A percentile compares a stretch with the other conserved stretches of the same genome.
Evolutionary conservation across 176 grass and related monocot genomes (phyloP).

Genomic region (Melocanna baccifera): DNA sequence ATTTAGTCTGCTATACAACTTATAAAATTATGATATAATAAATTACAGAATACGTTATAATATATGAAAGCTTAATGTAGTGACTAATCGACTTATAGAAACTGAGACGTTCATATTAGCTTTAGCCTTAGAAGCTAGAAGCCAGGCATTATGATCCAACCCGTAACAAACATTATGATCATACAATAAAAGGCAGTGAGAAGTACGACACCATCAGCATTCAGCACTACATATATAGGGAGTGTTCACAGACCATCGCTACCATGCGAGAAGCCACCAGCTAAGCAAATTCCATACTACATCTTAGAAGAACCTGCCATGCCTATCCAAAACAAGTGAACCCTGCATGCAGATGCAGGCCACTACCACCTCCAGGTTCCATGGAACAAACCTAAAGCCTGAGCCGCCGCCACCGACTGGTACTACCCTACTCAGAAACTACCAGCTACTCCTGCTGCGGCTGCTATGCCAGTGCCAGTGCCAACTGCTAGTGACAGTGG

Average conservation of each 20-base stretch:
- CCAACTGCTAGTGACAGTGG: neutral
- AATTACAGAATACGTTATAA: no score
- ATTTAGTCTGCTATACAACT: no score
- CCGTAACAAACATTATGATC: neutral
- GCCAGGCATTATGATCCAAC: neutral
- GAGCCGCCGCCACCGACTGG: slow-evolving; percentile 2
- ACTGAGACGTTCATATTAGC: no score
- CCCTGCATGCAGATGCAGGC: slow-evolving; percentile 35
- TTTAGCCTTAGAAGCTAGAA: no score
- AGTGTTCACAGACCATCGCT: slow-evolving; percentile 14
- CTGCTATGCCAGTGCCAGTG: neutral
- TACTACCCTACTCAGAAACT: slow-evolving; percentile 24
- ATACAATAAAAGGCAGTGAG: neutral
- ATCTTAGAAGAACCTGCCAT: slow-evolving; percentile 44
- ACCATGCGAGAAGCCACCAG: neutral
- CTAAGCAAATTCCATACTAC: slow-evolving; percentile 20
- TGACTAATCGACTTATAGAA: no score
- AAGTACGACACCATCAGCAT: slow-evolving; percentile 24
- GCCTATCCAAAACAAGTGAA: slow-evolving; percentile 50
- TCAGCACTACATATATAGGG: neutral
- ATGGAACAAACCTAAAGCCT: slow-evolving; percentile 25
- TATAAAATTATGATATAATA: no score
- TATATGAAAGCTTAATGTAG: no score
- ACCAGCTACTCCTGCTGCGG: slow-evolving; percentile 14
- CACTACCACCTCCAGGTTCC: slow-evolving; percentile 57